Evolutionary conservation across 768 basidiomycete genomes (phyloP).

Genomic region (Boletus bicolor): DNA sequence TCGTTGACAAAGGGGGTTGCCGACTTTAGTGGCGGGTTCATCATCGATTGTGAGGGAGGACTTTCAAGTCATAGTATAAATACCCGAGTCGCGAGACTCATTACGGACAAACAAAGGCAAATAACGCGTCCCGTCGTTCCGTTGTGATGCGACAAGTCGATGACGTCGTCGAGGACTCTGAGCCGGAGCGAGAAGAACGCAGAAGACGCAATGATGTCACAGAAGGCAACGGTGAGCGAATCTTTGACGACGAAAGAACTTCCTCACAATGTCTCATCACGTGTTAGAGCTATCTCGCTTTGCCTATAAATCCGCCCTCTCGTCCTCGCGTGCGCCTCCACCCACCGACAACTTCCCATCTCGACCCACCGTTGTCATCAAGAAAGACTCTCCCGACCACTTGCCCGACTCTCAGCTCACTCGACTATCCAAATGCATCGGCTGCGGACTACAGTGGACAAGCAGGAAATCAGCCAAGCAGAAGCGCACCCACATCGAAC

Average conservation of each 20-base stretch:
- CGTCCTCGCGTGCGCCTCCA: background rate
- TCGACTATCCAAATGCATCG: constrained; percentile 55
- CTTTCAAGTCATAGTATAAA: background rate
- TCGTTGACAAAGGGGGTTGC: constrained; percentile 44
- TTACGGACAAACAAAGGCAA: constrained; percentile 32
- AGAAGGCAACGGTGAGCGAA: constrained; percentile 4
- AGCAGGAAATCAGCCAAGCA: constrained; percentile 57
- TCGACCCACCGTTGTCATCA: background rate
- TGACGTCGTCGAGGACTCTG: constrained; percentile 1
- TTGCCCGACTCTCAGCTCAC: constrained; percentile 47
- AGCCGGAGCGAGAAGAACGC: background rate
- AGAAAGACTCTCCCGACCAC: constrained; percentile 24
- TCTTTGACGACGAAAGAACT: no score
- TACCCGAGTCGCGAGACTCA: background rate
- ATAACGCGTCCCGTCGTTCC: constrained; percentile 42
- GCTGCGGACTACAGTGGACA: constrained; percentile 69
- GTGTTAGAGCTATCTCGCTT: constrained; percentile 33
- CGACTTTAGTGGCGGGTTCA: constrained; percentile 16
- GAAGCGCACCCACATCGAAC: constrained; percentile 64
- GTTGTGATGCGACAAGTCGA: constrained; percentile 3
- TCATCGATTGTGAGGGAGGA: constrained; percentile 16
- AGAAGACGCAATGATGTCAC: background rate
- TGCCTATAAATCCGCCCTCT: constrained; percentile 28
- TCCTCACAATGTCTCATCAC: background rate
- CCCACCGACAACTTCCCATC: background rate